Evolutionary conservation across 2,329 filamentous ascomycete genomes (phyloP).

Genomic region (Didymella sp.): DNA sequence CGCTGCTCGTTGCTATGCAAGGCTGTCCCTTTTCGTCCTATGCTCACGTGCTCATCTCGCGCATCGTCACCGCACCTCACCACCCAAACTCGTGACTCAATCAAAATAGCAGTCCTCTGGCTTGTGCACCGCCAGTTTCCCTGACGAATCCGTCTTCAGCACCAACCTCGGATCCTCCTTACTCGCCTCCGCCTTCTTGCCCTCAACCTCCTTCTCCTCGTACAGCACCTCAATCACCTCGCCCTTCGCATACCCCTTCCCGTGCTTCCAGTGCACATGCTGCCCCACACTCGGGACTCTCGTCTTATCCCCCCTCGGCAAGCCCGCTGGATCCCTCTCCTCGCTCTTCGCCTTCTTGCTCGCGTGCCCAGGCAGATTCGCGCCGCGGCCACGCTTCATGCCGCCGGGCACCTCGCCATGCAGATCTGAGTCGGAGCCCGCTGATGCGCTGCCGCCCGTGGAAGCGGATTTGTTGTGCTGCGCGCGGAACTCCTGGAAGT

Average conservation of each 20-base stretch:
- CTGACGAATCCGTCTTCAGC: slow-evolving; percentile 48
- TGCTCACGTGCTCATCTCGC: slow-evolving; percentile 3
- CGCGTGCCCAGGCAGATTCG: slow-evolving; percentile 25
- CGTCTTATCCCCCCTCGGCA: slow-evolving; percentile 42
- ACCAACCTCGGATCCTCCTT: slow-evolving; percentile 55
- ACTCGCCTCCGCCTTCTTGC: slow-evolving; percentile 52
- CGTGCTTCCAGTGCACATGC: slow-evolving; percentile 52
- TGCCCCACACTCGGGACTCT: slow-evolving; percentile 54
- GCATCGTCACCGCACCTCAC: not conserved
- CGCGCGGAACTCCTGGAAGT: slow-evolving; percentile 40
- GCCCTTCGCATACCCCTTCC: slow-evolving; percentile 50
- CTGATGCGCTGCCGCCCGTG: not conserved
- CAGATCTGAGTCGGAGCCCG: slow-evolving; percentile 3
- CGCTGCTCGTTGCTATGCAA: slow-evolving; percentile 2
- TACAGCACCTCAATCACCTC: slow-evolving; percentile 54
- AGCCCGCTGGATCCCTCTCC: slow-evolving; percentile 28
- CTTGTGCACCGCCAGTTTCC: slow-evolving; percentile 55
- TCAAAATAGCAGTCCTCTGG: slow-evolving; percentile 54
- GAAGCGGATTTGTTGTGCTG: slow-evolving; percentile 20
- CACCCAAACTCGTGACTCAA: not conserved
- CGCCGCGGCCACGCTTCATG: slow-evolving; percentile 39
- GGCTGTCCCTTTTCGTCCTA: not conserved
- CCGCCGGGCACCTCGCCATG: slow-evolving; percentile 12
- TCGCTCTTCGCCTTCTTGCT: slow-evolving; percentile 50
- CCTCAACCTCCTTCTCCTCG: slow-evolving; percentile 51